These are phyloP conservation scores for Apiospora arundinis DNA, from an alignment of 2,329 filamentous ascomycete genomes.

Conservation along the genomic window DNA sequence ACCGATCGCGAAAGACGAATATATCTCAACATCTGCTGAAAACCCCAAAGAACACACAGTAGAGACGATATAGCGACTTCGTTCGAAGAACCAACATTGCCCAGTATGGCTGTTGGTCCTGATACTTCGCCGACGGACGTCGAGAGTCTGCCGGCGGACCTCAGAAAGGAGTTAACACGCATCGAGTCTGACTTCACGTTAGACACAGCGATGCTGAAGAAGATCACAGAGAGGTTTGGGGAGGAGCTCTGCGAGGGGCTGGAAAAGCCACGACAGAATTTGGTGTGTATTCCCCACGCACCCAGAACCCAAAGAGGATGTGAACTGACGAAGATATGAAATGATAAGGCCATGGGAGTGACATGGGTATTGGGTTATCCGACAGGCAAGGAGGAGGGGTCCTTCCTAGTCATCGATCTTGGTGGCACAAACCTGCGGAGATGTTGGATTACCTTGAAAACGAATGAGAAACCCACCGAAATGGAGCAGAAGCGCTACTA, in stretches of 20 bases:
- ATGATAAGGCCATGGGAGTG: slow-evolving; percentile 18
- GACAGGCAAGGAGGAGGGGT: slow-evolving; percentile 53
- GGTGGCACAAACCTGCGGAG: slow-evolving; percentile 76
- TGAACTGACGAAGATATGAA: background rate
- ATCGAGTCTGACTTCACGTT: slow-evolving; percentile 70
- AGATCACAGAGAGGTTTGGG: slow-evolving; percentile 64
- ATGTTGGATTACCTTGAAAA: slow-evolving; percentile 68
- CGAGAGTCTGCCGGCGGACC: background rate
- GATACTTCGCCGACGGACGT: background rate
- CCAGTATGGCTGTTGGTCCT: background rate
- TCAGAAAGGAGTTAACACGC: slow-evolving; percentile 11
- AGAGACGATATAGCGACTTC: background rate
- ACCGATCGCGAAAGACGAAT: too few species aligned
- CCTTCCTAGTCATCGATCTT: slow-evolving; percentile 74
- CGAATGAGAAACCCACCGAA: slow-evolving; percentile 64
- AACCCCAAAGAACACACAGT: background rate
- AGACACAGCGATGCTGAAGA: slow-evolving; percentile 67
- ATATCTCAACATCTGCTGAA: too few species aligned
- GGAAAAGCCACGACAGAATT: slow-evolving; percentile 27
- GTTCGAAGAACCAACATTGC: background rate
- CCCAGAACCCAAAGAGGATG: slow-evolving; percentile 9
- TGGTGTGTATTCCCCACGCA: slow-evolving; percentile 25
- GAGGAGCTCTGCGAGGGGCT: slow-evolving; percentile 19
- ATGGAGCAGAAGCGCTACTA: slow-evolving; percentile 75
- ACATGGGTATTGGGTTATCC: slow-evolving; percentile 23